Evolutionary conservation across 495 filamentous ascomycete species (phyloP).

Genomic region (Friedmanniomyces simplex): DNA sequence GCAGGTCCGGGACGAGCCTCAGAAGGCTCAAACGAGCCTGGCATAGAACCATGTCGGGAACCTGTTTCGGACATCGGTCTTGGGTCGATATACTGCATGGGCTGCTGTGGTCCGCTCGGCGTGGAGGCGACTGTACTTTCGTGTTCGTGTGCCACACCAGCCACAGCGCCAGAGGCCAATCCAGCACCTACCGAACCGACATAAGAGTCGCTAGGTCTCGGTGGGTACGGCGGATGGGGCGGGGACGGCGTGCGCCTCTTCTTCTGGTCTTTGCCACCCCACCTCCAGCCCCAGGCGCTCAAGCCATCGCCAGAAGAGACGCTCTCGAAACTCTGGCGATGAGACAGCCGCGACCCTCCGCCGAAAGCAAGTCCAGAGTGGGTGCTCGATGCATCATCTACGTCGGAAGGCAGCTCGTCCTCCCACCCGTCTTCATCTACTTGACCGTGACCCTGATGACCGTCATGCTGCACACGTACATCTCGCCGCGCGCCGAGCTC

Average conservation of each 20-base stretch:
- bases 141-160: conserved; percentile 5
- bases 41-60: conserved; percentile 13
- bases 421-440: conserved; percentile 58
- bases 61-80: conserved; percentile 13
- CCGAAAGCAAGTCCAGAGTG: conserved; percentile 49
- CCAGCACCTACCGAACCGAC: background rate
- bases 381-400: conserved; percentile 31
- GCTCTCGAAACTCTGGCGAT: conserved; percentile 39
- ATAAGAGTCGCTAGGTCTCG: background rate
- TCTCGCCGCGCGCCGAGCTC: conserved; percentile 9
- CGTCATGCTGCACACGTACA: conserved; percentile 29
- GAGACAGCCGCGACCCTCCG: conserved; percentile 25
- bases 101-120: conserved; percentile 9
- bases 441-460: conserved; percentile 4
- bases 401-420: conserved; percentile 35
- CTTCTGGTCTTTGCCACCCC: conserved; percentile 43
- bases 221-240: background rate
- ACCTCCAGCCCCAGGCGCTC: conserved; percentile 46
- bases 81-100: conserved; percentile 19
- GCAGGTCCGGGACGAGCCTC: conserved; percentile 25
- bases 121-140: background rate
- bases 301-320: conserved; percentile 38
- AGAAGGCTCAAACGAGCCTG: conserved; percentile 15
- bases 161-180: background rate
- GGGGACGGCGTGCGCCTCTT: conserved; percentile 24